phyloP scores from a whole-genome alignment of 2,329 filamentous ascomycete genomes.

The Myriosclerotinia scirpicola region DNA sequence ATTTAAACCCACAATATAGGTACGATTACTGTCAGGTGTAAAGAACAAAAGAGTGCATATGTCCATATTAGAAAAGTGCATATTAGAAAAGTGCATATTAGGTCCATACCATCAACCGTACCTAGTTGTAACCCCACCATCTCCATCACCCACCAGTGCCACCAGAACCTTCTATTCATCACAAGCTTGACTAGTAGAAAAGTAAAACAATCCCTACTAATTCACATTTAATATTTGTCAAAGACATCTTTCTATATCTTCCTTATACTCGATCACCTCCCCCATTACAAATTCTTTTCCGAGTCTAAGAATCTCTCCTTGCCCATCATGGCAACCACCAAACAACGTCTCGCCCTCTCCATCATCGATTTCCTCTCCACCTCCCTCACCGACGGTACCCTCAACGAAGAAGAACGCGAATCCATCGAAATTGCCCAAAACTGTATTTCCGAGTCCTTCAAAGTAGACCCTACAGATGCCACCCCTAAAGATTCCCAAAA shows the following conservation, averaged over 20 bases:
- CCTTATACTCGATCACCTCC: not conserved
- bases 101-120: slow-evolving; percentile 1
- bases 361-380: slow-evolving; percentile 92
- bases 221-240: not conserved
- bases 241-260: not conserved
- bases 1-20: no score
- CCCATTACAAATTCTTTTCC: not conserved
- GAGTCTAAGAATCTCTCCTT: not conserved
- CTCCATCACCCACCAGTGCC: not conserved
- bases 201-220: not conserved
- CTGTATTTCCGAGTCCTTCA: slow-evolving; percentile 94
- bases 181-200: not conserved
- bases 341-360: slow-evolving; percentile 88
- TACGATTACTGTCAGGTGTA: no score
- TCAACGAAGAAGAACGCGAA: slow-evolving; percentile 84
- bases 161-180: slow-evolving; percentile 17
- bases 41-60: no score
- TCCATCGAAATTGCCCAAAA: slow-evolving; percentile 91
- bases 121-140: slow-evolving; percentile 9
- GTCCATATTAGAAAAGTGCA: no score
- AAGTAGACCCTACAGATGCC: slow-evolving; percentile 81
- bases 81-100: slow-evolving; percentile 7
- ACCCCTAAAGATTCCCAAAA: slow-evolving; percentile 82
- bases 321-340: slow-evolving; percentile 40
- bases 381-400: slow-evolving; percentile 83